Evolutionary conservation across 148 eudicot genomes (phyloP).

Genomic region (Tetragonia tetragonoides): DNA sequence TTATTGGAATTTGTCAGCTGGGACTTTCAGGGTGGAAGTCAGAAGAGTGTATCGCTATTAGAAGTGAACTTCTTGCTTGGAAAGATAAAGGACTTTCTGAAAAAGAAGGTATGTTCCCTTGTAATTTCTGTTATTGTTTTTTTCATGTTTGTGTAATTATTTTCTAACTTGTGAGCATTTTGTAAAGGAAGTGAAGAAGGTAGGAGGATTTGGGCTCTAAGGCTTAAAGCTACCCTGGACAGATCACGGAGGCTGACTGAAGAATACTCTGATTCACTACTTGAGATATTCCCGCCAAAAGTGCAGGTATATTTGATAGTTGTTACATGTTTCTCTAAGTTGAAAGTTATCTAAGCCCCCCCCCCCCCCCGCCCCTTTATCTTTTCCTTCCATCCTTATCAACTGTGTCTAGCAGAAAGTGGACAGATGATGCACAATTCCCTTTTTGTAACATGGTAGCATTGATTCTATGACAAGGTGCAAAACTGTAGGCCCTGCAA

Average conservation of each 20-base stretch:
- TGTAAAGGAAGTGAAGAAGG: conserved; percentile 81
- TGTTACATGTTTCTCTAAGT: background rate
- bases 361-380: background rate
- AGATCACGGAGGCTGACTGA: conserved; percentile 88
- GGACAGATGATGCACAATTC: background rate
- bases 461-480: background rate
- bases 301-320: conserved; percentile 54
- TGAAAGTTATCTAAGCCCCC: background rate
- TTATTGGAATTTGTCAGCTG: conserved; percentile 66
- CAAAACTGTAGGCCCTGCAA: background rate
- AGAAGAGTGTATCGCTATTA: conserved; percentile 69
- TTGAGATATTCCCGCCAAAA: conserved; percentile 73
- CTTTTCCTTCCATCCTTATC: background rate
- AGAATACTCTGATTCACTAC: conserved; percentile 87
- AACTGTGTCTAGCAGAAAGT: conserved; percentile 3
- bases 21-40: conserved; percentile 86
- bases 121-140: background rate
- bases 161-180: conserved; percentile 16
- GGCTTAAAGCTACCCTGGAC: conserved; percentile 98
- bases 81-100: conserved; percentile 64
- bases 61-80: conserved; percentile 82
- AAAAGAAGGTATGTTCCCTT: conserved; percentile 59
- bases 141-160: conserved; percentile 7
- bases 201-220: conserved; percentile 78
- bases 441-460: background rate